Conservation (phyloP, 2,329 filamentous ascomycete genomes). For the Dryadomyces sulphureus region DNA sequence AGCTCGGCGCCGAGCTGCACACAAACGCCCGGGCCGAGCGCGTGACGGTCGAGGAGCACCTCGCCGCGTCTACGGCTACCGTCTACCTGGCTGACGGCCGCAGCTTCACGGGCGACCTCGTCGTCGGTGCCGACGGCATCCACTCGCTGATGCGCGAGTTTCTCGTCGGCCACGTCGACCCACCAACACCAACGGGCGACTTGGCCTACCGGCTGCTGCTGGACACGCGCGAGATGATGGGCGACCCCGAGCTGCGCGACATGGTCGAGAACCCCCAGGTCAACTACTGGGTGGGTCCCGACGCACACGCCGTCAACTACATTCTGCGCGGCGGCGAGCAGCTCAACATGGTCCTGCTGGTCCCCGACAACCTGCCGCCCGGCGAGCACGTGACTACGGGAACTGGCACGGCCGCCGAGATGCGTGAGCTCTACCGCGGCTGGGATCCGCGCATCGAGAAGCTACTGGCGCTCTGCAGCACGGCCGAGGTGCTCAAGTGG, state of each 20-base stretch:
- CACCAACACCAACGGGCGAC: slow-evolving; percentile 17
- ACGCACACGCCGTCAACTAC: slow-evolving; percentile 19
- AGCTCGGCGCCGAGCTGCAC: slow-evolving; percentile 14
- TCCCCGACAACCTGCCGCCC: slow-evolving; percentile 11
- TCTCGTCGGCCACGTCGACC: slow-evolving; percentile 10
- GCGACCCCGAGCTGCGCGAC: slow-evolving; percentile 14
- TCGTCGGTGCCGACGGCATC: slow-evolving; percentile 26
- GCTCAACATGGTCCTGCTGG: slow-evolving; percentile 20
- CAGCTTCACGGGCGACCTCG: slow-evolving; percentile 18
- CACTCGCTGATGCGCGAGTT: slow-evolving; percentile 13
- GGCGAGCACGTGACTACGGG: slow-evolving; percentile 14
- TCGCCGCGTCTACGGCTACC: slow-evolving; percentile 7
- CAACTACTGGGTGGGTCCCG: slow-evolving; percentile 20
- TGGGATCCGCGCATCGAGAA: slow-evolving; percentile 23
- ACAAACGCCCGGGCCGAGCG: slow-evolving; percentile 13
- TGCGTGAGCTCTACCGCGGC: slow-evolving; percentile 18
- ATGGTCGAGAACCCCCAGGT: slow-evolving; percentile 16
- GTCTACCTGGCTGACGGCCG: slow-evolving; percentile 14
- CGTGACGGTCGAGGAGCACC: slow-evolving; percentile 13
- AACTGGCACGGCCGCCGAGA: slow-evolving; percentile 17
- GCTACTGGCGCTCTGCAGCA: slow-evolving; percentile 20
- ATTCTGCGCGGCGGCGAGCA: slow-evolving; percentile 17
- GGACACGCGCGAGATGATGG: slow-evolving; percentile 15
- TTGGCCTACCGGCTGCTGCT: slow-evolving; percentile 21
- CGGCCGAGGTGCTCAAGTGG: slow-evolving; percentile 30